phyloP scores from a whole-genome alignment of 2,329 filamentous ascomycete genomes.

The Periconia digitata region DNA sequence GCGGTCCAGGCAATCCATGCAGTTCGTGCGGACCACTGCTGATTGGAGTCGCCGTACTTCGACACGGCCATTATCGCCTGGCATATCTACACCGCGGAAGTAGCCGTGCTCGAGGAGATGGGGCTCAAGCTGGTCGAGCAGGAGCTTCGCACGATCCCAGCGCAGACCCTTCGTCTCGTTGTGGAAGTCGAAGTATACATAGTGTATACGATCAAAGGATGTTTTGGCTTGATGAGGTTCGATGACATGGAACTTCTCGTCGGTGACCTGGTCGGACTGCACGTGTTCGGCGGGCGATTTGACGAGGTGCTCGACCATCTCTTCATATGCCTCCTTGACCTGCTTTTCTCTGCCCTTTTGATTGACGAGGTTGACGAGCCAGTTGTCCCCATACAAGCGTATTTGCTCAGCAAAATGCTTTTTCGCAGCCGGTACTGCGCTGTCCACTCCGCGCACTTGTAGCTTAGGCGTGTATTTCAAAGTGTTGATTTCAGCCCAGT shows the following conservation, averaged over 20 bases:
- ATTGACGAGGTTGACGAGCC: slow-evolving; percentile 95
- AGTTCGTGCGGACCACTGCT: slow-evolving; percentile 93
- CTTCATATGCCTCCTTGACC: slow-evolving; percentile 92
- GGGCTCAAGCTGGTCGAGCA: slow-evolving; percentile 79
- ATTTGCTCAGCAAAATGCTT: slow-evolving; percentile 95
- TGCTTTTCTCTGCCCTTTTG: slow-evolving; percentile 87
- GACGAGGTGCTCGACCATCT: slow-evolving; percentile 77
- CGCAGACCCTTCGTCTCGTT: slow-evolving; percentile 93
- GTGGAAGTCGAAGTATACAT: slow-evolving; percentile 98
- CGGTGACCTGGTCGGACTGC: slow-evolving; percentile 65
- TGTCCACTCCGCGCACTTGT: slow-evolving; percentile 81
- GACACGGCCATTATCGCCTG: slow-evolving; percentile 70
- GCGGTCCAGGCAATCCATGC: slow-evolving; percentile 98
- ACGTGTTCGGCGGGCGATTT: slow-evolving; percentile 67
- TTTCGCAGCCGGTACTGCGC: slow-evolving; percentile 74
- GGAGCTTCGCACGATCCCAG: slow-evolving; percentile 86
- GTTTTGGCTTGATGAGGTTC: slow-evolving; percentile 63
- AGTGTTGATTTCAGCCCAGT: slow-evolving; percentile 95
- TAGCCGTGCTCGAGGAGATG: slow-evolving; percentile 80
- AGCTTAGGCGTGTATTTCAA: slow-evolving; percentile 89
- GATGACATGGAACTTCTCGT: slow-evolving; percentile 80
- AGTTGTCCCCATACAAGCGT: slow-evolving; percentile 90
- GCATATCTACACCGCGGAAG: slow-evolving; percentile 88
- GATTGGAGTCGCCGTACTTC: slow-evolving; percentile 82
- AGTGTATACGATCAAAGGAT: slow-evolving; percentile 83